These are phyloP conservation scores for Hypoxylon rubiginosum DNA, from an alignment of 2,329 filamentous ascomycete genomes.

Conservation along the genomic window DNA sequence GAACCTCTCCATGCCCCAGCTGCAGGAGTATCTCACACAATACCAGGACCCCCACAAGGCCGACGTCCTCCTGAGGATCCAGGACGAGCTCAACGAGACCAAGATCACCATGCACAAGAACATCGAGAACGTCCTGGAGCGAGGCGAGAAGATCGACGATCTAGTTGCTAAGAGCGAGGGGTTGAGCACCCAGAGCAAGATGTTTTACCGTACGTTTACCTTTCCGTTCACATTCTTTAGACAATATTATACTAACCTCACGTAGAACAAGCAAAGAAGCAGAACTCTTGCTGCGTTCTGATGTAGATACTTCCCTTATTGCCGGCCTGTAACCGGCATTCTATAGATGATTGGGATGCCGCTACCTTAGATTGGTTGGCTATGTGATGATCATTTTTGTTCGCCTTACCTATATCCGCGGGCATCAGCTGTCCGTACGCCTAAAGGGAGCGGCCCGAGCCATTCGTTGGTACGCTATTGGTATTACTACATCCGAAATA, in stretches of 20 bases:
- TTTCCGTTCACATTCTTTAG: neutral
- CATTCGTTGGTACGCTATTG: conserved; percentile 40
- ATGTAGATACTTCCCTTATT: conserved; percentile 65
- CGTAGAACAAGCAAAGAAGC: conserved; percentile 78
- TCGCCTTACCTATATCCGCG: conserved; percentile 39
- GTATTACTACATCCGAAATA: conserved; percentile 18
- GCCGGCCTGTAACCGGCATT: conserved; percentile 1
- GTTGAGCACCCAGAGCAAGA: conserved; percentile 92
- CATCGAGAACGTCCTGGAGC: conserved; percentile 87
- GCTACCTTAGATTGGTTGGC: conserved; percentile 42
- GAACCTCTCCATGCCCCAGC: conserved; percentile 73
- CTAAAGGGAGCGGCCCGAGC: conserved; percentile 28
- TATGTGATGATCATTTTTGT: conserved; percentile 40
- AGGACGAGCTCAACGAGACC: conserved; percentile 96
- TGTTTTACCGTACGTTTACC: conserved; percentile 84
- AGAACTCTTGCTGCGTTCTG: conserved; percentile 80
- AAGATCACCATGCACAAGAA: conserved; percentile 98
- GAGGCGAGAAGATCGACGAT: conserved; percentile 96
- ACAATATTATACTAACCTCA: conserved; percentile 32
- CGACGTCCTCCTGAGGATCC: conserved; percentile 94
- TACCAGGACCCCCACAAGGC: conserved; percentile 92
- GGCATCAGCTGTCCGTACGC: conserved; percentile 20
- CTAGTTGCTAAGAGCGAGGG: conserved; percentile 94
- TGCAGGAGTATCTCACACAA: conserved; percentile 79
- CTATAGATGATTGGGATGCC: conserved; percentile 23